Percentiles rank a stretch among this genome's conserved stretches.
Evolutionary conservation across 116 monocot genomes (phyloP).

Genomic region (Phalaenopsis hybrid): DNA sequence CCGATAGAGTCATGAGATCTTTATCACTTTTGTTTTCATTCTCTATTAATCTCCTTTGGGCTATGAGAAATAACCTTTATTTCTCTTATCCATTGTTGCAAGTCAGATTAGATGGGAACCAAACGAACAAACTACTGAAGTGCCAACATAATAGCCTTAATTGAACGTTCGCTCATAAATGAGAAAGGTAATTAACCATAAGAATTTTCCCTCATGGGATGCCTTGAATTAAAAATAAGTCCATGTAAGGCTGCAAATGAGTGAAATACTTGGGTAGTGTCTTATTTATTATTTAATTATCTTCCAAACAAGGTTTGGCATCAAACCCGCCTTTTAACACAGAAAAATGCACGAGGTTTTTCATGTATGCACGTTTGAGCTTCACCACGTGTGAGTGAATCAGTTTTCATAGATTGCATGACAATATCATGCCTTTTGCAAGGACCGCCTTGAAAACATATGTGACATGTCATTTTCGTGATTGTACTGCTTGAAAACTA

Average conservation of each 20-base stretch:
- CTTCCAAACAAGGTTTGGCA: not conserved
- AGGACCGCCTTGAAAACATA: not conserved
- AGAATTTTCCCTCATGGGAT: not conserved
- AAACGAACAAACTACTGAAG: not conserved
- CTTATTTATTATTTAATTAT: not conserved
- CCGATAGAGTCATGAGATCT: too few species aligned
- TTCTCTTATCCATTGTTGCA: not conserved
- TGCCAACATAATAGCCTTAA: not conserved
- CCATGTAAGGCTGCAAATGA: not conserved
- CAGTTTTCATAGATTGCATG: not conserved
- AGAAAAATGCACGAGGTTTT: too few species aligned
- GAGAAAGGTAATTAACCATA: not conserved
- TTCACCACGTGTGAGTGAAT: too few species aligned
- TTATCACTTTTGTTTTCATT: too few species aligned
- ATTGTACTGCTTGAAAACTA: not conserved
- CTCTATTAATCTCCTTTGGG: not conserved
- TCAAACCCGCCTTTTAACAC: too few species aligned
- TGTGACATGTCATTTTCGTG: not conserved
- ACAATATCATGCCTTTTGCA: not conserved
- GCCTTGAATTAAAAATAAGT: not conserved
- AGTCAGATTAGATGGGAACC: not conserved
- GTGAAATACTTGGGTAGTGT: not conserved
- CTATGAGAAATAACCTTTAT: not conserved
- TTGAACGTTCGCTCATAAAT: not conserved
- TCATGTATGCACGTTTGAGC: too few species aligned